These are phyloP conservation scores for Lyophyllum decastes DNA, from an alignment of 768 basidiomycete species.

Conservation along the genomic window DNA sequence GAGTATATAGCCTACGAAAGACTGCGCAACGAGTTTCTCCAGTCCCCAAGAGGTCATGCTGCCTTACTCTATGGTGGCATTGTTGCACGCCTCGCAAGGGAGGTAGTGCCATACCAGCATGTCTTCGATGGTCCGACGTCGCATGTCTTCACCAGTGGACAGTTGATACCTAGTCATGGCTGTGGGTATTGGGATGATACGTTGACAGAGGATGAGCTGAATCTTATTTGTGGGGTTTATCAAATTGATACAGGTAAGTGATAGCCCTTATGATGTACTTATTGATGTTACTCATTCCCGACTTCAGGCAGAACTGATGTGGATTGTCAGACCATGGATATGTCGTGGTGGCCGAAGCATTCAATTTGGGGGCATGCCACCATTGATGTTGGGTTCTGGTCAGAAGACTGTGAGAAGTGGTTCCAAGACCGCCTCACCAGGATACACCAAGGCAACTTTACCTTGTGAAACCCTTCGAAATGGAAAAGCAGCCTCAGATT, in stretches of 20 bases:
- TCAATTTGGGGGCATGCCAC: conserved; percentile 4
- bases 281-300: too few relatives aligned
- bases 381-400: conserved; percentile 19
- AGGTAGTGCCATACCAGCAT: conserved; percentile 6
- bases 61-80: conserved; percentile 26
- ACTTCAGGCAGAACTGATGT: neutral
- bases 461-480: too few relatives aligned
- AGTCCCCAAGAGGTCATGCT: conserved; percentile 21
- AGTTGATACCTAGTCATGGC: neutral
- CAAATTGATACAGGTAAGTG: conserved; percentile 16
- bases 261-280: too few relatives aligned
- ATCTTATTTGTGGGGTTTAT: conserved; percentile 11
- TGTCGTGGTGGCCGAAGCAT: conserved; percentile 22
- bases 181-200: too few relatives aligned
- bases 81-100: conserved; percentile 21
- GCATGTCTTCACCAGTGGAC: conserved; percentile 2
- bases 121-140: conserved; percentile 21
- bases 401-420: too few relatives aligned
- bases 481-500: neutral
- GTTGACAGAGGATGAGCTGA: conserved; percentile 19
- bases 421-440: too few relatives aligned
- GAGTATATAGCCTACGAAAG: too few relatives aligned
- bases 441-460: too few relatives aligned
- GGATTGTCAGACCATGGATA: conserved; percentile 1
- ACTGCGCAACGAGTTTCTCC: too few relatives aligned